Conservation (phyloP, 129 eudicot genomes). For the Mikania micrantha region DNA sequence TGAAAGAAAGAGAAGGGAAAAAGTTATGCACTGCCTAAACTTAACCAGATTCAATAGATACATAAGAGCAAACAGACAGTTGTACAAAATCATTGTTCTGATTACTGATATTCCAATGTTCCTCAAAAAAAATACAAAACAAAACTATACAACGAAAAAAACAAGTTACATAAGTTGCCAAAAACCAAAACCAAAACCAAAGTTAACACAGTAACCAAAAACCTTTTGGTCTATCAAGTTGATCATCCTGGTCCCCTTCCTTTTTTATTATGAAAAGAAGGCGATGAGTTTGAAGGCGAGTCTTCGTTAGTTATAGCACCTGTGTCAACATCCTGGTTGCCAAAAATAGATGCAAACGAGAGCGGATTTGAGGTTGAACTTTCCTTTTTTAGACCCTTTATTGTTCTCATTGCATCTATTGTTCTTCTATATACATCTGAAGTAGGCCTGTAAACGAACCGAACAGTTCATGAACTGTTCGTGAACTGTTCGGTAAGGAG, state of each 20-base stretch:
- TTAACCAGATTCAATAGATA: not conserved
- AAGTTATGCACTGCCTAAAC: too few relatives aligned
- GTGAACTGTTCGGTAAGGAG: too few relatives aligned
- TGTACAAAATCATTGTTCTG: constrained; percentile 13
- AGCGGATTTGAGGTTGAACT: constrained; percentile 87
- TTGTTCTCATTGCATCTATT: constrained; percentile 75
- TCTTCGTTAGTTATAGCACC: constrained; percentile 60
- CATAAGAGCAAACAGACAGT: constrained; percentile 5
- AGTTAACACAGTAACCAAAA: too few relatives aligned
- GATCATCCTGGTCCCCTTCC: not conserved
- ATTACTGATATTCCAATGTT: constrained; percentile 16
- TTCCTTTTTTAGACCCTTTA: constrained; percentile 70
- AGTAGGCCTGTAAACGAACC: too few relatives aligned
- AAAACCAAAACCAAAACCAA: not conserved
- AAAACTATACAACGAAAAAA: constrained; percentile 3
- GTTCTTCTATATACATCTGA: constrained; percentile 70
- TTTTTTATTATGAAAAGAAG: not conserved
- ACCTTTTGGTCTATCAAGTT: constrained; percentile 1
- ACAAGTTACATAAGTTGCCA: not conserved
- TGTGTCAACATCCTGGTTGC: constrained; percentile 47
- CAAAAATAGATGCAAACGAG: constrained; percentile 70
- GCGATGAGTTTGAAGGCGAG: constrained; percentile 9
- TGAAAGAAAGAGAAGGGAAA: too few relatives aligned
- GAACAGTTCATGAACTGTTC: too few relatives aligned
- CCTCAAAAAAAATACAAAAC: not conserved